A percentile compares a stretch with the other conserved stretches of the same genome.
Conservation (phyloP, 2,329 filamentous ascomycete species). For the Claviceps pusilla region DNA sequence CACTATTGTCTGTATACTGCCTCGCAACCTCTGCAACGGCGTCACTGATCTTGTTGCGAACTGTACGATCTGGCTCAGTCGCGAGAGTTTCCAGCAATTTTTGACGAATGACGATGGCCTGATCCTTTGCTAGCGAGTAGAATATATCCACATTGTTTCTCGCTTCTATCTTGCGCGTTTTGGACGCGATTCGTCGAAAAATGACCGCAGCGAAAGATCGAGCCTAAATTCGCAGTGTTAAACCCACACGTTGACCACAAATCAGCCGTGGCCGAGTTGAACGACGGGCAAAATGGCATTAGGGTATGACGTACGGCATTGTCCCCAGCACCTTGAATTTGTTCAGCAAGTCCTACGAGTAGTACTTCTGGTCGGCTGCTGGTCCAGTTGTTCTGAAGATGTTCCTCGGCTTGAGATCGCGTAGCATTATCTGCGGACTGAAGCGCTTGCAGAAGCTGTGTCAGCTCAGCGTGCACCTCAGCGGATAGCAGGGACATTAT, state of each 20-base stretch:
- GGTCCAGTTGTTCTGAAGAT: slow-evolving; percentile 84
- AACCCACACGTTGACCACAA: neutral
- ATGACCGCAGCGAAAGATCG: slow-evolving; percentile 87
- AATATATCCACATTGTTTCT: slow-evolving; percentile 72
- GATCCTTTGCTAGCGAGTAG: slow-evolving; percentile 57
- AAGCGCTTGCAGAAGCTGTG: slow-evolving; percentile 73
- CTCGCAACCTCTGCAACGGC: slow-evolving; percentile 91
- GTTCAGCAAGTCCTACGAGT: slow-evolving; percentile 86
- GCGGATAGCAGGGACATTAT: slow-evolving; percentile 68
- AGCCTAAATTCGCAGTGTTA: slow-evolving; percentile 36
- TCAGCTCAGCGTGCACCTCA: slow-evolving; percentile 71
- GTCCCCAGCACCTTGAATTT: slow-evolving; percentile 66
- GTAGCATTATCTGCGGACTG: slow-evolving; percentile 79
- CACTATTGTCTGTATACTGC: slow-evolving; percentile 87
- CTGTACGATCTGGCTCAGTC: slow-evolving; percentile 54
- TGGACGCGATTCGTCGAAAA: slow-evolving; percentile 84
- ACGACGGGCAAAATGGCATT: neutral
- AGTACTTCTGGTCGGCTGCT: slow-evolving; percentile 66
- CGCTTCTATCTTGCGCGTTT: slow-evolving; percentile 61
- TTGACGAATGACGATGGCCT: slow-evolving; percentile 63
- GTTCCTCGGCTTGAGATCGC: slow-evolving; percentile 76
- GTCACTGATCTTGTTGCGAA: slow-evolving; percentile 92
- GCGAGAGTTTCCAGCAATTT: slow-evolving; percentile 69
- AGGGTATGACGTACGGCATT: slow-evolving; percentile 38
- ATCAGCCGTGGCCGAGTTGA: neutral